Base-by-base conservation (phyloP, 768 basidiomycete genomes). In the Coprinopsis strossmayeri region DNA sequence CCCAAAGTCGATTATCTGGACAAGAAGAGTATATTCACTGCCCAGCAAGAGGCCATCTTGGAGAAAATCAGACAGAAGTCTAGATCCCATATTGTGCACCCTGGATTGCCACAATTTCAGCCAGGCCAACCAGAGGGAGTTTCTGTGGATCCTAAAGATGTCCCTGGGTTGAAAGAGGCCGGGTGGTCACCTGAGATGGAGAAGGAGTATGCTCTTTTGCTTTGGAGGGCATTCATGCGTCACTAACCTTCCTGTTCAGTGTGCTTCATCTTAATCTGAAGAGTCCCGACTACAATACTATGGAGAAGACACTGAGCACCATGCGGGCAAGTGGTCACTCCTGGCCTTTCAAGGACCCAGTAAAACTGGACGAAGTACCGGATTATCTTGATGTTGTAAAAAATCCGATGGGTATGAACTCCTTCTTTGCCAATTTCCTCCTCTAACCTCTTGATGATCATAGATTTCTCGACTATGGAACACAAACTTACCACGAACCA, bases 331-430 rank as follows among this genome's bases (percentile, higher is more conserved):
- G 93, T 59, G 75, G 84, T 7, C 76, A 79, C 34, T 79, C 88
- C 1, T 99, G 96, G 94, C 81, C 96, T 4, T 99, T 98, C 68
- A 67, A 73, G 25, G 63, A 73, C 45, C 92, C 96, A 2, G 94
- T 98, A 37, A 82, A 84, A 55, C 69, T 64, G 2, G 78, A 79
- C 4, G 86, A 91, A 51, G 94, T 94, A 4, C 64, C 74, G 4
- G 94, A 97, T 61, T 99, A 99, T 58, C 87, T 91, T 64, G 84
- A 91, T 18, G 79, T 93, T 41, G 83, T 98, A 61, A 84, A 82
- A 57, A 69, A 82, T 49, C 96, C 96, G 2, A 98, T 98, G 94
- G 93, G 92, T 92, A 32, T 28, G 18, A 3, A 28, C n/a, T 3
- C 15, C 43, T 7, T 25, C 55, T 50, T 81, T 72, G 23, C 27